These are phyloP conservation scores for Ceriops decandra DNA, from an alignment of 345 rosid species.

Conservation along the genomic window DNA sequence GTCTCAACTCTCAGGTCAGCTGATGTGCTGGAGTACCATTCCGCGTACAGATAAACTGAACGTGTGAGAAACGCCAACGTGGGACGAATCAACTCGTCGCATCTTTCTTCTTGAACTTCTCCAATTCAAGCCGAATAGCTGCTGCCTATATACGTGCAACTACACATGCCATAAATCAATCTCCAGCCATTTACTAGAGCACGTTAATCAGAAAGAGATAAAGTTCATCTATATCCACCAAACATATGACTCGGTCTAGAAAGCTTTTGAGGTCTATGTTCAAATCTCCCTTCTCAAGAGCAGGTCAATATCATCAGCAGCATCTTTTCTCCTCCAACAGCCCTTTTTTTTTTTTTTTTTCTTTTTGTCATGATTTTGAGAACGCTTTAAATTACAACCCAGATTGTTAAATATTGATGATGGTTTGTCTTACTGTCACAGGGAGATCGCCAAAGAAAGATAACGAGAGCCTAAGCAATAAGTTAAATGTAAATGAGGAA, in stretches of 20 bases:
- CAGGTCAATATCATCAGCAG: slow-evolving; percentile 19
- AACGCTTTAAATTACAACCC: neutral
- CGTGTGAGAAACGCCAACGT: slow-evolving; percentile 48
- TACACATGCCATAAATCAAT: too few relatives aligned
- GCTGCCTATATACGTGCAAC: too few relatives aligned
- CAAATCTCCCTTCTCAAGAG: slow-evolving; percentile 28
- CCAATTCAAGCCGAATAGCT: too few relatives aligned
- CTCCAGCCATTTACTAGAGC: too few relatives aligned
- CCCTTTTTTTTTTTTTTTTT: neutral
- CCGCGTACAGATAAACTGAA: slow-evolving; percentile 39
- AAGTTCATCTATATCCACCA: neutral
- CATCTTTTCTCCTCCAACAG: neutral
- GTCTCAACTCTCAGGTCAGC: too few relatives aligned
- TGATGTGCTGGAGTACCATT: neutral
- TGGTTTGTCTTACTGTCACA: slow-evolving; percentile 27
- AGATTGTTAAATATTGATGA: neutral
- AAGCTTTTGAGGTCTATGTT: slow-evolving; percentile 33
- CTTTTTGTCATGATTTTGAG: neutral
- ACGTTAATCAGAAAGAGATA: neutral
- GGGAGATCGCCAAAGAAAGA: slow-evolving; percentile 34
- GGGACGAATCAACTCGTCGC: slow-evolving; percentile 21
- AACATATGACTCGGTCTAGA: slow-evolving; percentile 24
- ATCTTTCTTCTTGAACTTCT: neutral
- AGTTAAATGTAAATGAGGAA: slow-evolving; percentile 63
- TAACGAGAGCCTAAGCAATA: slow-evolving; percentile 32